These are phyloP conservation scores for Blastobotrys ciferrii DNA, from an alignment of 1,139 yeast genomes.

Conservation along the genomic window DNA sequence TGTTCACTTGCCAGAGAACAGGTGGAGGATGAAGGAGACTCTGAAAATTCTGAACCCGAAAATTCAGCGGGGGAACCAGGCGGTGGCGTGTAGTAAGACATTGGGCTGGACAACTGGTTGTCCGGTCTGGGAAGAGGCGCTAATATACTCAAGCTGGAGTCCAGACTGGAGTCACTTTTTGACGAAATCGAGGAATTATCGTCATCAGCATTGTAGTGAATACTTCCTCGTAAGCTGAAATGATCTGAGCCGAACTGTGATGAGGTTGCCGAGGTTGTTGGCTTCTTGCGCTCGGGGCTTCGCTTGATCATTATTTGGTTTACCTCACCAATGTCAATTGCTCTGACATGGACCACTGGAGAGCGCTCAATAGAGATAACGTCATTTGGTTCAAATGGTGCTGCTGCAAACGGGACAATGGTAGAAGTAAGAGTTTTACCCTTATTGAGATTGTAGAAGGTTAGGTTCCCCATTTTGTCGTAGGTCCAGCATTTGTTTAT, in stretches of 20 bases:
- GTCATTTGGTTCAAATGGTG: background rate
- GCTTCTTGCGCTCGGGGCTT: slow-evolving; percentile 2
- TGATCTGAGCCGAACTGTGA: background rate
- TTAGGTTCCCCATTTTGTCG: background rate
- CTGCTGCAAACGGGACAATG: slow-evolving; percentile 1
- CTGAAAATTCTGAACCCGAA: background rate
- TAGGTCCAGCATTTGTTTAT: slow-evolving; percentile 1
- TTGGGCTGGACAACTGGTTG: background rate
- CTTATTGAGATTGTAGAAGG: slow-evolving; percentile 1
- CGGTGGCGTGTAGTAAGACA: slow-evolving; percentile 5
- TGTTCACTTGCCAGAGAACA: slow-evolving; percentile 4
- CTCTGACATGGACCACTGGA: background rate
- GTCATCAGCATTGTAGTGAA: background rate
- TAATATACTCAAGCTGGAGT: background rate
- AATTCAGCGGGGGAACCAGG: slow-evolving; percentile 1
- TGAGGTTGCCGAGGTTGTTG: too few species aligned
- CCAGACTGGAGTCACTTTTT: background rate
- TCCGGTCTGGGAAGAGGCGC: background rate
- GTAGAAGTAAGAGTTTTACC: background rate
- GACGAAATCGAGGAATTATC: background rate
- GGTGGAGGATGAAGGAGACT: slow-evolving; percentile 4
- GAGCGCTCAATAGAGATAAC: slow-evolving; percentile 4
- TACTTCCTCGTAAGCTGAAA: background rate
- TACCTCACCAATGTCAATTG: slow-evolving; percentile 2
- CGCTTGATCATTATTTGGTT: slow-evolving; percentile 1